A percentile compares a stretch with the other conserved stretches of the same genome.
phyloP scores from a whole-genome alignment of 805 yeast species.

The Jamesozyma rosinii region DNA sequence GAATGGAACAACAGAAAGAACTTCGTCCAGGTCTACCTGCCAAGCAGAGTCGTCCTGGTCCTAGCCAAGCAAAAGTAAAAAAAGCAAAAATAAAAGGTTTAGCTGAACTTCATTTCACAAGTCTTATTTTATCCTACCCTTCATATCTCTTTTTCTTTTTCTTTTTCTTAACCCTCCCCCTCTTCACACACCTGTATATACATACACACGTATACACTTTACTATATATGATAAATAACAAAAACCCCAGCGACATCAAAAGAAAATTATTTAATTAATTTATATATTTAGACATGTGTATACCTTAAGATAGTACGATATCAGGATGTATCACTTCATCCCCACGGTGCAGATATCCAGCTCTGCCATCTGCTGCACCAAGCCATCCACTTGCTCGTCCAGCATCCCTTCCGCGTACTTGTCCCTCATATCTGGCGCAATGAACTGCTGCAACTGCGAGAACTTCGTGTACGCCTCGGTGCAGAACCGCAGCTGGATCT shows the following conservation, averaged over 20 bases:
- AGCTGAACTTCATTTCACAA: no score
- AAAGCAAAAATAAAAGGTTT: no score
- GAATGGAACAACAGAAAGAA: constrained; percentile 75
- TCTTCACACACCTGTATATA: neutral
- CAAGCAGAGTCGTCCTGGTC: constrained; percentile 63
- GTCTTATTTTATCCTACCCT: no score
- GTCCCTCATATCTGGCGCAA: constrained; percentile 66
- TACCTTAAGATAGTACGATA: no score
- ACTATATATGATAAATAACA: no score
- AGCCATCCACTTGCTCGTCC: constrained; percentile 58
- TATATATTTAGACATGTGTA: no score
- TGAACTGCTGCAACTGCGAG: constrained; percentile 70
- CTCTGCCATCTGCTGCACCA: constrained; percentile 58
- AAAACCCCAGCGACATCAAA: no score
- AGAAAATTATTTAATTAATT: no score
- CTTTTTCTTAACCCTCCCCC: neutral
- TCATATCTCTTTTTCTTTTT: neutral
- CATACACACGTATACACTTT: neutral
- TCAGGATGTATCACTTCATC: constrained; percentile 28
- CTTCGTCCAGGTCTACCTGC: constrained; percentile 68
- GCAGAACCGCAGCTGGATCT: constrained; percentile 70
- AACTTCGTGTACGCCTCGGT: constrained; percentile 74
- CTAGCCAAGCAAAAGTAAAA: constrained; percentile 34
- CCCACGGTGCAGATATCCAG: constrained; percentile 65
- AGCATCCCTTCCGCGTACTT: constrained; percentile 71